These are phyloP conservation scores for Grosmannia serpens DNA, from an alignment of 2,329 filamentous ascomycete genomes.

Conservation along the genomic window DNA sequence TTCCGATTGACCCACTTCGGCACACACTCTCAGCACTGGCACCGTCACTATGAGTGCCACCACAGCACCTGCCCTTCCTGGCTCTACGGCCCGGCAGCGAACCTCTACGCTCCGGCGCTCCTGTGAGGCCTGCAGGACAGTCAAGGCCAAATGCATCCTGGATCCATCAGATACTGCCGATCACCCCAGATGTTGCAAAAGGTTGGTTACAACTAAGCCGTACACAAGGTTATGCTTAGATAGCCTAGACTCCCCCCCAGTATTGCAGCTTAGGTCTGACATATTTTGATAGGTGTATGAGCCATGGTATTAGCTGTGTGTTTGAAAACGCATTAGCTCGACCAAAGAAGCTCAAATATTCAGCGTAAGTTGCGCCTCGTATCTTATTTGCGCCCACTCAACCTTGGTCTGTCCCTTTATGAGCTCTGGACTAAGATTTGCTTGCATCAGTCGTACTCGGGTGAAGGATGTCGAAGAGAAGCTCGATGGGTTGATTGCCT, in stretches of 20 bases:
- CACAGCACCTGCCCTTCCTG: neutral
- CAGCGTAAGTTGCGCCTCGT: slow-evolving; percentile 8
- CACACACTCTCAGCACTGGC: neutral
- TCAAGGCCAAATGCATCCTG: slow-evolving; percentile 14
- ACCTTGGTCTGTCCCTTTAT: neutral
- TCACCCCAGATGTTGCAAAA: slow-evolving; percentile 10
- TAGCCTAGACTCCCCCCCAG: neutral
- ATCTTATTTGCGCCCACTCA: too few relatives aligned
- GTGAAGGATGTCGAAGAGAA: slow-evolving; percentile 15
- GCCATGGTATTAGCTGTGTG: slow-evolving; percentile 11
- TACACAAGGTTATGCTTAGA: neutral
- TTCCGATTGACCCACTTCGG: neutral
- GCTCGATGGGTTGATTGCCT: slow-evolving; percentile 19
- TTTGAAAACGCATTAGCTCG: slow-evolving; percentile 15
- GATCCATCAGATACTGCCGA: neutral
- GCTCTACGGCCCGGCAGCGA: slow-evolving; percentile 4
- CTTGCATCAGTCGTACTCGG: slow-evolving; percentile 9
- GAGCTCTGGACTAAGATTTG: neutral
- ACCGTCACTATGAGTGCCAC: slow-evolving; percentile 1
- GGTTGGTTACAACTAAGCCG: slow-evolving; percentile 1
- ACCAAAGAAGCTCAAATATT: slow-evolving; percentile 13
- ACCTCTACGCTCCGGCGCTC: slow-evolving; percentile 14
- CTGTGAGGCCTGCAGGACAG: slow-evolving; percentile 13
- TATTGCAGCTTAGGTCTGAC: neutral
- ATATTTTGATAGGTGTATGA: slow-evolving; percentile 7